These are phyloP conservation scores for Dioscorea zingiberensis DNA, from an alignment of 106 monocot genomes.

Conservation along the genomic window DNA sequence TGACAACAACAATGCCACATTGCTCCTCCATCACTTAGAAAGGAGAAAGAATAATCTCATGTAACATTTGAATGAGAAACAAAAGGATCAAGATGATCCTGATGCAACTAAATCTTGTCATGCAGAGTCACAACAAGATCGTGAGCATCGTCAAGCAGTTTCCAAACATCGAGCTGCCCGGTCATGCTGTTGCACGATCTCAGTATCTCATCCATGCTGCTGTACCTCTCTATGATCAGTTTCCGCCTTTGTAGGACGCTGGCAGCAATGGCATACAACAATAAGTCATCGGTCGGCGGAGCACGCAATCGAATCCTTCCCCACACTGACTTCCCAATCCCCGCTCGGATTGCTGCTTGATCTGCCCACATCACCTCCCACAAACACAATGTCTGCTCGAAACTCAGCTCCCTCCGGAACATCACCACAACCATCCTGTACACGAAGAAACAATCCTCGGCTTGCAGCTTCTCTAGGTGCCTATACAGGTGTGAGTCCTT, in stretches of 20 bases:
- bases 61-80: neutral
- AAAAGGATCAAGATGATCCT: no score
- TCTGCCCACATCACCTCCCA: constrained; percentile 99
- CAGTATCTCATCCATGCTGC: constrained; percentile 83
- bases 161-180: constrained; percentile 80
- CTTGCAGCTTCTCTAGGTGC: constrained; percentile 76
- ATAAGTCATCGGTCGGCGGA: constrained; percentile 66
- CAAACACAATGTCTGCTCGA: constrained; percentile 74
- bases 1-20: no score
- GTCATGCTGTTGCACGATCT: constrained; percentile 72
- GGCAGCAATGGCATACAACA: constrained; percentile 88
- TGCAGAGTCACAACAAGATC: constrained; percentile 76
- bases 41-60: neutral
- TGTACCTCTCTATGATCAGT: constrained; percentile 74
- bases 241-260: constrained; percentile 77
- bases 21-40: no score
- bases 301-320: constrained; percentile 51
- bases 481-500: constrained; percentile 65
- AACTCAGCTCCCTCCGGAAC: constrained; percentile 72
- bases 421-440: constrained; percentile 93
- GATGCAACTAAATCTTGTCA: constrained; percentile 35
- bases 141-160: constrained; percentile 81
- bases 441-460: constrained; percentile 91
- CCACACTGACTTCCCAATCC: constrained; percentile 58
- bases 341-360: constrained; percentile 73